Base-by-base conservation (phyloP, 352 stramenopile species). In the Pythium sp. region DNA sequence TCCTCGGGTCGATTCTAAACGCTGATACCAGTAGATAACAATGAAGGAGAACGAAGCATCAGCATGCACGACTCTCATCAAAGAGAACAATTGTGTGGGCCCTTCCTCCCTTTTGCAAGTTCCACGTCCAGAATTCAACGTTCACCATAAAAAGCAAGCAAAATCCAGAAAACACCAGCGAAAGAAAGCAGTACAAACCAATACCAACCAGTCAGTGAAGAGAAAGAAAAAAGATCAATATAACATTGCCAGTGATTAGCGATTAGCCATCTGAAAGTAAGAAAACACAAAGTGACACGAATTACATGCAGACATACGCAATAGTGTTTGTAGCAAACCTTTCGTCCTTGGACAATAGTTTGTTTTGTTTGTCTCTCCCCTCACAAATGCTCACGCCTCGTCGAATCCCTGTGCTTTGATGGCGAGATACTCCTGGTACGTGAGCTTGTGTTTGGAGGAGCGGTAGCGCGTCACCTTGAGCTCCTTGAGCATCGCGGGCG, bases 391-490 rank as follows among this genome's bases (percentile, higher is more conserved):
- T 62, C 41, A 63, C 47, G 18, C 43, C 30, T 67, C 51, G 9
- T 43, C 67, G 54, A 72, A 43, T 58, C 28, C 62, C 36, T 70
- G 59, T 26, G 72, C 65, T 74, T 91, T 94, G 73, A 87, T 68
- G 72, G 68, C 79, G 55, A 91, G 75, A 65, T 94, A 94, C 73
- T 93, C 81, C 55, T 82, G 74, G 77, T 92, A 92, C 71, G 83
- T 81, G 59, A 94, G 85, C 69, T 90, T 89, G 76, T 92, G 80
- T 71, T 92, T 92, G 58, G 86, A 90, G 68, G 83, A 92, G 59
- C 81, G 80, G 74, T 94, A 94, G 68, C 85, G 82, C 62, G 84
- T 93, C 65, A 94, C 74, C 69, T 89, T 89, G 70, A 93, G 74
- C 38, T 70, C 72, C 66, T 75, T 67, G 55, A 94, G 79, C 75